A percentile compares a stretch with the other conserved stretches of the same genome.
phyloP scores from a whole-genome alignment of 306 rosid species.

The Lathyrus tuberosus region DNA sequence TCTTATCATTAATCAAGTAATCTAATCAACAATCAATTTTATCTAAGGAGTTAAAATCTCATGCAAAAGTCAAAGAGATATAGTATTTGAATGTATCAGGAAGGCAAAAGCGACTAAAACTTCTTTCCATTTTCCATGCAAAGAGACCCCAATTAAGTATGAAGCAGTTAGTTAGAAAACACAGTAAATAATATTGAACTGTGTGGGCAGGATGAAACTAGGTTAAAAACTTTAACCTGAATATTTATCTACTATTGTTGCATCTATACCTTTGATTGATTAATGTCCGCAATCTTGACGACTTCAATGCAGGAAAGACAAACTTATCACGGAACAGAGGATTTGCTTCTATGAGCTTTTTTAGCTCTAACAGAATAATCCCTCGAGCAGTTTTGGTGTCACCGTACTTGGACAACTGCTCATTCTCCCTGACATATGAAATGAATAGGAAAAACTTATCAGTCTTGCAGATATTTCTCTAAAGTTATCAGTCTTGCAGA shows the following conservation, averaged over 20 bases:
- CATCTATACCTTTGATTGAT: slow-evolving; percentile 81
- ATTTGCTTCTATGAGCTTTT: too few relatives aligned
- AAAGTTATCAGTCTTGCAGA: too few relatives aligned
- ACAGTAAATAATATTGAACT: slow-evolving; percentile 3
- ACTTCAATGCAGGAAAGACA: slow-evolving; percentile 66
- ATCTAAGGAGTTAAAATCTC: slow-evolving; percentile 13
- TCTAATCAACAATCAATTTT: neutral
- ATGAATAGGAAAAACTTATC: too few relatives aligned
- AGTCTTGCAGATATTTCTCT: too few relatives aligned
- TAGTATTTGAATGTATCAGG: neutral
- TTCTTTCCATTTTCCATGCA: slow-evolving; percentile 7
- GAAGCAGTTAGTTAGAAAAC: slow-evolving; percentile 15
- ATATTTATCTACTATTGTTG: slow-evolving; percentile 32
- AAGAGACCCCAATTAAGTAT: slow-evolving; percentile 18
- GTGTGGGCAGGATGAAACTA: slow-evolving; percentile 12
- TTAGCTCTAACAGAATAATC: too few relatives aligned
- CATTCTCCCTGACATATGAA: too few relatives aligned
- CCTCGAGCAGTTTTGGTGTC: too few relatives aligned
- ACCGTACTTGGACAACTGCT: too few relatives aligned
- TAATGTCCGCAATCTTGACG: slow-evolving; percentile 76
- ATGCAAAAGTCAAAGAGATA: slow-evolving; percentile 22
- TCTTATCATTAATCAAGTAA: slow-evolving; percentile 20
- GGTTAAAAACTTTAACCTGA: slow-evolving; percentile 8
- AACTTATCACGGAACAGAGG: slow-evolving; percentile 85
- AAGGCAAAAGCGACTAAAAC: slow-evolving; percentile 9